These are phyloP conservation scores for Syzygium grande DNA, from an alignment of 345 rosid genomes.

Conservation along the genomic window DNA sequence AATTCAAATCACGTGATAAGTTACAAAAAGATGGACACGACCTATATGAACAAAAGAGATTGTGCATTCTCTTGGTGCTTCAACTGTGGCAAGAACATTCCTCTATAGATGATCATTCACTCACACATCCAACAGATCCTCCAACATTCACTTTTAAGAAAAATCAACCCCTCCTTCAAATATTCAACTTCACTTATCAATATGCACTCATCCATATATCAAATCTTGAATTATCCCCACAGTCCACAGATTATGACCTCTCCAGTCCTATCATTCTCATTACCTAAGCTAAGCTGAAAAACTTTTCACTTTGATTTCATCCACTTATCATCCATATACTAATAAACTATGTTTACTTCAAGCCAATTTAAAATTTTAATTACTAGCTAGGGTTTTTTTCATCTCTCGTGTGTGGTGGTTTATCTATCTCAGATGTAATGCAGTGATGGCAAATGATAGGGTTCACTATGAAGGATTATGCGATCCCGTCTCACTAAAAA, in stretches of 20 bases:
- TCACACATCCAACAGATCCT: background rate
- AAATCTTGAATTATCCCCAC: background rate
- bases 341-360: background rate
- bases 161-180: background rate
- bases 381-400: background rate
- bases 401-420: background rate
- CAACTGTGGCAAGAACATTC: background rate
- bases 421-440: background rate
- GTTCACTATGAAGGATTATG: background rate
- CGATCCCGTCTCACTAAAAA: background rate
- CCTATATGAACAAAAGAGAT: background rate
- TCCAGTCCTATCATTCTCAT: background rate
- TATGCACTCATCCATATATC: background rate
- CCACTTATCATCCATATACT: background rate
- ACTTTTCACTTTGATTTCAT: background rate
- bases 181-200: slow-evolving; percentile 9
- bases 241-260: background rate
- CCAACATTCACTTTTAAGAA: background rate
- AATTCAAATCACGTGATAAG: background rate
- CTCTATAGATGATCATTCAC: background rate
- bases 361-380: background rate
- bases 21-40: background rate
- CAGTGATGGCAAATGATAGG: background rate
- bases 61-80: background rate
- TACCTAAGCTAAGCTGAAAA: background rate